Base-by-base conservation (phyloP, 2,329 filamentous ascomycete genomes). In the Aschersonia sp. region DNA sequence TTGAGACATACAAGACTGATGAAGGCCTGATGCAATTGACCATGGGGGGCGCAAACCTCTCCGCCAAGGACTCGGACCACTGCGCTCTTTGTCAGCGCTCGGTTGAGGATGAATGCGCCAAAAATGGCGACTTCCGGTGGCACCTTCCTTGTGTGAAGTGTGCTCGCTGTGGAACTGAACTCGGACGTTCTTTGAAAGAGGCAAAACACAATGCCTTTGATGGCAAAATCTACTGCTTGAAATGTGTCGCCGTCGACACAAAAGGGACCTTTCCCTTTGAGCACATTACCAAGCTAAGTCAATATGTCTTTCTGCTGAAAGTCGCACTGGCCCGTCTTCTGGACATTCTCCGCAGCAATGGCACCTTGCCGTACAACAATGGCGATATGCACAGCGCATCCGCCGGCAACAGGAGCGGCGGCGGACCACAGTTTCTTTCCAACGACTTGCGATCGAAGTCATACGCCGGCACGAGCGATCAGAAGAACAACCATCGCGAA, bases 21-120 rank as follows among this genome's bases (percentile, higher is more conserved):
- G 85, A 92, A 49, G 73, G 76, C 54, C 76, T 79, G 10, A 63
- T 82, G 40, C 82, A 87, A 59, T 68, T 83, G 45, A 83, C 77
- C 30, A 70, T 74, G 42, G 80, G 79, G 41, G 79, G 83, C 51
- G 73, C 78, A 44, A 72, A 74, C 40, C 73, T 90, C 29, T 83
- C 84, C 8, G 79, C 83, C 45, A 79, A 84, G 57, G 77, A 84
- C 56, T 89, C 85, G 4, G 92, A 98, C 62, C 84, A 92, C 52
- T 98, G 92, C 61, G 72, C 76, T 5, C 66, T 77, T 30, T 98
- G 92, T 65, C 77, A 81, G 51, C 83, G 88, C 54, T 86, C 92
- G 8, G 90, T 98, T 48, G 92, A 98, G 60, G 90, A 97, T 61
- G 90, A 94, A 62, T 98, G 92, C 62, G 79, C 86, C 51, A 80